Base-by-base conservation (phyloP, 2,329 filamentous ascomycete genomes). In the Fusarium sp. region DNA sequence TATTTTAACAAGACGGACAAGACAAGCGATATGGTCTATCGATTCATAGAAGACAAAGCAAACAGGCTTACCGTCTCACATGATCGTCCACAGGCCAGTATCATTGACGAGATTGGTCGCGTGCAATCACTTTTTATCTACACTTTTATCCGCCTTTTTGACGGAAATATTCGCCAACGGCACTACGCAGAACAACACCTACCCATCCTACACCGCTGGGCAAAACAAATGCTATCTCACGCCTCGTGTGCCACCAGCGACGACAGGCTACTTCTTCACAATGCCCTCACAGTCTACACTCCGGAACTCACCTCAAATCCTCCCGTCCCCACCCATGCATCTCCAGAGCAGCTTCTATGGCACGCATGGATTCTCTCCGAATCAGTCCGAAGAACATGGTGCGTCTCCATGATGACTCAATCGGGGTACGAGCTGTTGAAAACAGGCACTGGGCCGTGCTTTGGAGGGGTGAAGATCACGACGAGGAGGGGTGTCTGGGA, bases 331-430 rank as follows among this genome's bases (percentile, higher is more conserved):
- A 63, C 60, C 2, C 67, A 62, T n/a, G 61, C 59, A 11, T 65
- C 68, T 0, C 66, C 58, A 3, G 71, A 71, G 22, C 59, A 72
- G 10, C 69, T 72, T 24, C 52, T 77, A 1, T 81, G 79, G 79
- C 73, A 80, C 35, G 73, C 79, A 5, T 82, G 80, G 80, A 76
- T 82, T 22, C 57, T 82, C 2, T 72, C 79, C 4, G 80, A 82
- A 64, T 78, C 75, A 24, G 63, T 80, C n/a, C 71, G 80, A 7
- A 76, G 80, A 11, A 80, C 79, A 1, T 81, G 79, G 73, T 62
- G 77, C 24, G 42, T 80, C 9, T 72, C 70, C 0, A 67, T 69
- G 27, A 66, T 73, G n/a, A 65, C 78, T 4, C 62, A 76, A 34
- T 67, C 70, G 13, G 63, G 73, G 5, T 78, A 77, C 38, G 45